phyloP scores from a whole-genome alignment of 495 filamentous ascomycete genomes.

The Penicillium pancosmium region DNA sequence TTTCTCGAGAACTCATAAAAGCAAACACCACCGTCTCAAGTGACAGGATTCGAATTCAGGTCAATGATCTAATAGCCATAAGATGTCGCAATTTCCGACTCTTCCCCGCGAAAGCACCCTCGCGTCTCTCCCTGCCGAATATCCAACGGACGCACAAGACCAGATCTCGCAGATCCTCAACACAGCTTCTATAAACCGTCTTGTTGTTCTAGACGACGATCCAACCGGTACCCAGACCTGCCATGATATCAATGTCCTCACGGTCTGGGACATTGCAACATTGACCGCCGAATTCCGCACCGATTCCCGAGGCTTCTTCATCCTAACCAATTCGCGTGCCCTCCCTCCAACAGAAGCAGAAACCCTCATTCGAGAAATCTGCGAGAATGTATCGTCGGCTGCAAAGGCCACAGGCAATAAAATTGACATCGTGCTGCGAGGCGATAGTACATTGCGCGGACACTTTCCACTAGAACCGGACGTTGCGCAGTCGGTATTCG shows the following conservation, averaged over 20 bases:
- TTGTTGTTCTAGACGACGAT: constrained; percentile 59
- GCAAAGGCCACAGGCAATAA: constrained; percentile 36
- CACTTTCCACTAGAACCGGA: constrained; percentile 57
- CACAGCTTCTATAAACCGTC: constrained; percentile 34
- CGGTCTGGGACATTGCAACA: constrained; percentile 51
- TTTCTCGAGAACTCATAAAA: constrained; percentile 7
- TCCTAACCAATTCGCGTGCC: constrained; percentile 59
- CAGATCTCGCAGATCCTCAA: constrained; percentile 39
- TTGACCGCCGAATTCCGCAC: constrained; percentile 44
- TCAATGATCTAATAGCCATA: neutral
- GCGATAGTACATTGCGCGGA: constrained; percentile 56
- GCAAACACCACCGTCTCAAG: constrained; percentile 15
- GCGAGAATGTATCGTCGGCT: constrained; percentile 45
- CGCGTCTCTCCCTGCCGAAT: constrained; percentile 36
- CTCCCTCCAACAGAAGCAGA: constrained; percentile 47
- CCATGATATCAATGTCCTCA: constrained; percentile 58
- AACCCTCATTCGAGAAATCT: constrained; percentile 47
- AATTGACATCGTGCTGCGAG: constrained; percentile 55
- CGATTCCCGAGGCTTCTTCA: constrained; percentile 51
- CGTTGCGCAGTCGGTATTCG: constrained; percentile 49
- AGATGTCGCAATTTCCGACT: constrained; percentile 24
- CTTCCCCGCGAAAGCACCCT: constrained; percentile 36
- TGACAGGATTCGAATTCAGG: constrained; percentile 5
- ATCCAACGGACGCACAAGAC: constrained; percentile 35
- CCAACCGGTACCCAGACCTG: constrained; percentile 61